Evolutionary conservation across 2,329 filamentous ascomycete genomes (phyloP), one percentile per base, ranked within the genome.

Genomic region (Nemania sp.): DNA sequence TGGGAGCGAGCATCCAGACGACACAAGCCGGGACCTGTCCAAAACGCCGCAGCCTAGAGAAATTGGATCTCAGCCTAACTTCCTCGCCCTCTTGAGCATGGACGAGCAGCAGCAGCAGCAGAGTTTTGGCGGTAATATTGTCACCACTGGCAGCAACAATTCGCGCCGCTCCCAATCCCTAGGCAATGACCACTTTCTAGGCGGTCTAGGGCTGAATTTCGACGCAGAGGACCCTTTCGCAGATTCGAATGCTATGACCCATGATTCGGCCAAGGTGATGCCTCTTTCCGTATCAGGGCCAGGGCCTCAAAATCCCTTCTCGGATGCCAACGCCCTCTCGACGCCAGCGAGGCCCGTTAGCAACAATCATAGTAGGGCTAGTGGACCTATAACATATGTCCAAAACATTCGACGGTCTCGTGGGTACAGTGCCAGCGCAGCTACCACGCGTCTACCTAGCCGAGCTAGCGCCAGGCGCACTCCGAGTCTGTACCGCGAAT

Each of bases 331-430:
- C 56, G 77, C 77, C 11, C 71, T 79, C 23, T 62, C 50, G 44
- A 55, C 64, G 5, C 65, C 66, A 26, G 24, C 31, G 15, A 23
- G 37, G 11, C 44, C 62, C 9, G 70, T 68, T 12, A 40, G 20
- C 30, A 15, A 28, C 33, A 47, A 15, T 20, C 31, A 20, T 9
- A 70, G 70, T 12, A 46, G 49, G 6, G 61, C 71, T 8, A 49
- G 53, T 3, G 62, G 57, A 2, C 62, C 61, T 7, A 64, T 71
- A 9, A 76, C 70, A 1, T 81, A 81, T 56, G 70, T 78, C 1
- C 72, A 74, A n/a, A 72, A 77, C 40, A 71, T 77, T 5, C 75
- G 75, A 3, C 77, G 75, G 24, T 80, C 79, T 0, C 75, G 80
- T n/a, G 76, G 77, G 5, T 73, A 73, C 42, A 78, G 77, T 12